Base-by-base conservation (phyloP, 2,329 filamentous ascomycete species). In the Fusarium haematococcum region DNA sequence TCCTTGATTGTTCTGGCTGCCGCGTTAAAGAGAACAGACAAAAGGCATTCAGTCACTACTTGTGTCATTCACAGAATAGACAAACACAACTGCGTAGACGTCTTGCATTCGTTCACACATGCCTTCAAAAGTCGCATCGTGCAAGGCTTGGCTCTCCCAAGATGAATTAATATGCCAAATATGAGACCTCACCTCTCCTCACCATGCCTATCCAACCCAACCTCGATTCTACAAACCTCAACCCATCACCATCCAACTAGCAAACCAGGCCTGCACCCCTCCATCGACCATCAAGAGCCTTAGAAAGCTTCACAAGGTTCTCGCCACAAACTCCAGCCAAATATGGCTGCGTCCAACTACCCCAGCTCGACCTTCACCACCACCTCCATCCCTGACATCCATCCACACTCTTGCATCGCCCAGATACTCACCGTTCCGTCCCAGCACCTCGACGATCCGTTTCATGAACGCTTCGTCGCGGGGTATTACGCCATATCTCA, bases 281-380 rank as follows among this genome's bases (percentile, higher is more conserved):
- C 10, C 27, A 32, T 48, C 20, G 14, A 65, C 23, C 39, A 43
- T 58, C 37, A 64, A 57, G 35, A 60, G 41, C 54, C 54, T 3
- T 35, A 37, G 33, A 5, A 37, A 65, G 35, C 59, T 62, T 50
- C 59, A 30, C 30, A 20, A 5, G 54, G 11, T 50, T 41, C 41
- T 60, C 54, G 6, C 32, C 43, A 20, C 13, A 5, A 65, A 57
- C 14, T 6, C 5, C 20, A 18, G 52, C 30, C 48, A 54, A 43
- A 60, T 2, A 30, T 32, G 32, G 10, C 41, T 33, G n/a, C 41
- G 14, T 23, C 20, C 52, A 65, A 30, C 32, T 43, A 60, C n/a
- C 41, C 63, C 33, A 32, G 23, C n/a, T 60, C 54, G 41, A 65
- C 33, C 13, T 60, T 60, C n/a, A 65, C 41, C 33, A 65, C 54